These are phyloP conservation scores for Mortierella hygrophila DNA, from an alignment of 192 early-diverging fungal species.

Conservation along the genomic window DNA sequence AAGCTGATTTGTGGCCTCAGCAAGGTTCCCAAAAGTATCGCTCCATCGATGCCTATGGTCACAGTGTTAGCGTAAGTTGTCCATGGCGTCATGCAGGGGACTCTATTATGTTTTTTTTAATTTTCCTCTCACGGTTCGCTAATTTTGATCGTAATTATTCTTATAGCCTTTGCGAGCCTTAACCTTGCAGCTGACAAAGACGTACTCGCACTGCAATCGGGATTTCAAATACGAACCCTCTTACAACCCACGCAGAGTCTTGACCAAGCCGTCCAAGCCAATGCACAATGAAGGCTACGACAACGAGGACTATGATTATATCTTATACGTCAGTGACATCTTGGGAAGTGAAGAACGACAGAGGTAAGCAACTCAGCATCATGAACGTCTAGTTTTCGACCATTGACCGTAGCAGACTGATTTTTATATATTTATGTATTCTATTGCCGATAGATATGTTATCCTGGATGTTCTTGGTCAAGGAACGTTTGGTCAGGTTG, in stretches of 20 bases:
- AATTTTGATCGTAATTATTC: not conserved
- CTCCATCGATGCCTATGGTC: constrained; percentile 48
- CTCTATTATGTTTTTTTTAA: not conserved
- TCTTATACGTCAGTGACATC: constrained; percentile 96
- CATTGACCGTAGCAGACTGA: too few relatives aligned
- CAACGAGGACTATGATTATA: constrained; percentile 97
- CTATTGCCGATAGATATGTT: constrained; percentile 71
- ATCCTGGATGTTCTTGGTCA: constrained; percentile 95
- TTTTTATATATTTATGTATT: not conserved
- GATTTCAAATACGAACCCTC: constrained; percentile 84
- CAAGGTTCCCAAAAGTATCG: constrained; percentile 56
- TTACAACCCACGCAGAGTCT: constrained; percentile 87
- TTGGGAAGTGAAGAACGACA: constrained; percentile 92
- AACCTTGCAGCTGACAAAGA: constrained; percentile 74
- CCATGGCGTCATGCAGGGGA: not conserved
- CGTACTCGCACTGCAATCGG: constrained; percentile 84
- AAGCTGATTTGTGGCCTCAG: constrained; percentile 52
- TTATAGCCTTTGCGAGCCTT: constrained; percentile 65
- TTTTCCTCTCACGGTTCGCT: not conserved
- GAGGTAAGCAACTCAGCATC: constrained; percentile 64
- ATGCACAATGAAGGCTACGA: constrained; percentile 93
- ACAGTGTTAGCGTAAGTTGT: constrained; percentile 47
- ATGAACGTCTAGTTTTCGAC: too few relatives aligned
- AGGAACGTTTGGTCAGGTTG: constrained; percentile 99
- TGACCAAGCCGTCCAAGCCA: constrained; percentile 95